Percentiles rank a stretch among this genome's conserved stretches.
Conservation (phyloP, 495 filamentous ascomycete species). For the Jackrogersella multiformis region DNA sequence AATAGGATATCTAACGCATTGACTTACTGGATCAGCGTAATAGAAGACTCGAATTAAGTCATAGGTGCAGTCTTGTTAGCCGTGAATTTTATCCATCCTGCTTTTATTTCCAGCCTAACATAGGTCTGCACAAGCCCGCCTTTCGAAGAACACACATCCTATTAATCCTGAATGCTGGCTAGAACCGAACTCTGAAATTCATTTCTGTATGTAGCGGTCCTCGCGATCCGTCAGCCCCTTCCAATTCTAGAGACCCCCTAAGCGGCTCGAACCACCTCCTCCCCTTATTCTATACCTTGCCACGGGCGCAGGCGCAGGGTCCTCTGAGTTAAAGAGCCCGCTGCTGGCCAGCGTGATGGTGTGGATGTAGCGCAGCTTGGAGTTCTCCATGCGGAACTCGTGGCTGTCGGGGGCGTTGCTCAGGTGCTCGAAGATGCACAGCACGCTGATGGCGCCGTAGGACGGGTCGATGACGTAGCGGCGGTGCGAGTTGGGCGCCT, state of each 20-base stretch:
- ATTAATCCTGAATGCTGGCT: no score
- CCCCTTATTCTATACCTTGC: conserved; percentile 14
- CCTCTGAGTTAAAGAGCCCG: conserved; percentile 36
- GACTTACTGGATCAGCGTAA: no score
- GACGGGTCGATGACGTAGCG: conserved; percentile 54
- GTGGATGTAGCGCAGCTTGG: conserved; percentile 55
- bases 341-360: conserved; percentile 60
- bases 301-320: not conserved
- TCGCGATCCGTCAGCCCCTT: not conserved
- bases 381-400: conserved; percentile 54
- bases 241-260: not conserved
- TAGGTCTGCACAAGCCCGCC: no score
- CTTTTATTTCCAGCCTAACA: no score
- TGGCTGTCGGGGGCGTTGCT: conserved; percentile 53
- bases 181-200: no score
- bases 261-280: conserved; percentile 10
- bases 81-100: no score
- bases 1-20: no score
- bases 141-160: no score
- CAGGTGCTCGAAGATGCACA: conserved; percentile 56
- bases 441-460: conserved; percentile 50
- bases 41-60: no score
- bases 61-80: no score
- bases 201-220: no score
- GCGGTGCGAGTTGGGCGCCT: conserved; percentile 50